A percentile compares a stretch with the other conserved stretches of the same genome.
Conservation (phyloP, 1,284 basidiomycete species). For the Schizophyllum commune region DNA sequence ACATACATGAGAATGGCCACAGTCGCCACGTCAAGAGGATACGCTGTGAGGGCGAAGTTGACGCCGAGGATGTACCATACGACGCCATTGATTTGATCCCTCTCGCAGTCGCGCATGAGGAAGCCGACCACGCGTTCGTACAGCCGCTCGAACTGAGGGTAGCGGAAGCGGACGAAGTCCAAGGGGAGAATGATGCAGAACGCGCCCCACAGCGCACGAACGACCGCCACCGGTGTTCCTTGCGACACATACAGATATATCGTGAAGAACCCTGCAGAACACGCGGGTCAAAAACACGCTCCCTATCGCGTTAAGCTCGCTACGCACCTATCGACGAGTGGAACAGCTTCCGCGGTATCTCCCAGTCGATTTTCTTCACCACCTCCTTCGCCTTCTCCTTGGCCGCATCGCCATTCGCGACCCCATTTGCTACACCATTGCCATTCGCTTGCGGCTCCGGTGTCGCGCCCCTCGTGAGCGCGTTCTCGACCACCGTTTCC, state of each 20-base stretch:
- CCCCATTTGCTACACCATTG: not conserved
- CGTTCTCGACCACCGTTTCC: constrained; percentile 5
- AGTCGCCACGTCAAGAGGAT: constrained; percentile 83
- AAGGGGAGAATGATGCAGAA: constrained; percentile 67
- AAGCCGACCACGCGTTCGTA: constrained; percentile 81
- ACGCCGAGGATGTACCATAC: constrained; percentile 96
- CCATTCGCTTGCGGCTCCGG: not conserved
- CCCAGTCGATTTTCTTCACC: constrained; percentile 48
- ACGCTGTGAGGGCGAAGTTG: constrained; percentile 71
- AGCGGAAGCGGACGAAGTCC: constrained; percentile 76
- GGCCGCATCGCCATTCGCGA: constrained; percentile 2
- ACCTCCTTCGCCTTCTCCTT: not conserved
- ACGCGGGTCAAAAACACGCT: constrained; percentile 3
- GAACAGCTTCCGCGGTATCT: constrained; percentile 87
- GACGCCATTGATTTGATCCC: constrained; percentile 79
- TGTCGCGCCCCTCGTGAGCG: constrained; percentile 1
- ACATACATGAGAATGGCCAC: constrained; percentile 84
- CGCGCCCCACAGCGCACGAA: constrained; percentile 58
- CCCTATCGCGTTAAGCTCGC: constrained; percentile 3
- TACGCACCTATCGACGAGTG: constrained; percentile 85
- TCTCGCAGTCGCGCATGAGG: constrained; percentile 92
- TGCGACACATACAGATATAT: constrained; percentile 66
- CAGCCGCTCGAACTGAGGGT: constrained; percentile 57
- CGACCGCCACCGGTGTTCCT: constrained; percentile 48
- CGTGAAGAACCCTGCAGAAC: constrained; percentile 69